These are phyloP conservation scores for Warburgia ugandensis DNA, from an alignment of 164 flowering plant species.

Conservation along the genomic window DNA sequence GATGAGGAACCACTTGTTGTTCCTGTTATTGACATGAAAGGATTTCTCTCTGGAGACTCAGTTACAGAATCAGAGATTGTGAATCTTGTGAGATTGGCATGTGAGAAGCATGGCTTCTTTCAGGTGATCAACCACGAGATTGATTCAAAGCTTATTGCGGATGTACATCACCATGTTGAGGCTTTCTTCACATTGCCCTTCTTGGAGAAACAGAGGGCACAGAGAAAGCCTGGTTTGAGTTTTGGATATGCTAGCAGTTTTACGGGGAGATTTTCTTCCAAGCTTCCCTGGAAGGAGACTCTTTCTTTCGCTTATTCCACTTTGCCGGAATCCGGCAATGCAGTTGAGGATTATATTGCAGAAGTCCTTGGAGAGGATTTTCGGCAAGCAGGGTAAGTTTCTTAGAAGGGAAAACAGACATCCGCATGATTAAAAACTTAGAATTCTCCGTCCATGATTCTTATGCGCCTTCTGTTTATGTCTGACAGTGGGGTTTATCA, in stretches of 20 bases:
- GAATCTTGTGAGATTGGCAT: conserved; percentile 34
- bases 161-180: conserved; percentile 36
- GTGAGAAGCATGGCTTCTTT: conserved; percentile 57
- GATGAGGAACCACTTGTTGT: conserved; percentile 27
- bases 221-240: conserved; percentile 46
- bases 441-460: not conserved
- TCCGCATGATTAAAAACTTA: not conserved
- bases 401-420: not conserved
- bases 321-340: not conserved
- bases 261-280: conserved; percentile 49
- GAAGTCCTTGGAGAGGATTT: conserved; percentile 40
- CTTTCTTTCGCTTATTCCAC: conserved; percentile 40
- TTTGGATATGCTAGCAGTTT: conserved; percentile 69
- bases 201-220: conserved; percentile 40
- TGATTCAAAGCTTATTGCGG: conserved; percentile 25
- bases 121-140: conserved; percentile 57
- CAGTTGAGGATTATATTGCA: conserved; percentile 37
- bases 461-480: conserved; percentile 1
- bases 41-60: conserved; percentile 42
- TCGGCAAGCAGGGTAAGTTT: conserved; percentile 51
- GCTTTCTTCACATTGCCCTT: conserved; percentile 40
- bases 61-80: conserved; percentile 12
- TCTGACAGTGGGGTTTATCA: conserved; percentile 53
- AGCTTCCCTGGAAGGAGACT: conserved; percentile 83
- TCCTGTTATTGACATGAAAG: conserved; percentile 44